These are phyloP conservation scores for Yamadazyma conglobata DNA, from an alignment of 1,139 yeast species.

Conservation along the genomic window DNA sequence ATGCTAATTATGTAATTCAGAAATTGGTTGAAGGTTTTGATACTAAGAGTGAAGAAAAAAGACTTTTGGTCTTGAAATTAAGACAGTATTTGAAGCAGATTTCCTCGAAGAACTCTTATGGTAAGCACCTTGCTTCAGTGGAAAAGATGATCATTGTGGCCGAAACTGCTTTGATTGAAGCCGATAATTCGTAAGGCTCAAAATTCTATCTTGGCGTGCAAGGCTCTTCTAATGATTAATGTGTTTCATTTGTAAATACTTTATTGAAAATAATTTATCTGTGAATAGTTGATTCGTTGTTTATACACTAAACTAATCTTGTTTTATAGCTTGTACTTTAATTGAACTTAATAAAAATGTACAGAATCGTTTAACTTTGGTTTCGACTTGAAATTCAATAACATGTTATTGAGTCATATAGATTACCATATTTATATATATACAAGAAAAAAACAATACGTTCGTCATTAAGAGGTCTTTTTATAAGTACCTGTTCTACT, in stretches of 20 bases:
- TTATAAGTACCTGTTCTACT: too few species aligned
- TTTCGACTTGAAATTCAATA: too few species aligned
- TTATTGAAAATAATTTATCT: constrained; percentile 5
- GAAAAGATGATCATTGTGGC: constrained; percentile 68
- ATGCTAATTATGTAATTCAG: constrained; percentile 95
- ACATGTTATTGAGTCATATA: too few species aligned
- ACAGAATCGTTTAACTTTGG: constrained; percentile 2
- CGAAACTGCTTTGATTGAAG: constrained; percentile 45
- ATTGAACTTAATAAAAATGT: constrained; percentile 4
- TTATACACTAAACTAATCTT: constrained; percentile 12
- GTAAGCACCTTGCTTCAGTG: constrained; percentile 84
- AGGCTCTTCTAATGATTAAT: constrained; percentile 2
- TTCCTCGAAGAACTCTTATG: constrained; percentile 54
- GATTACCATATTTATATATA: too few species aligned
- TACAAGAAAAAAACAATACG: too few species aligned
- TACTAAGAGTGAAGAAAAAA: constrained; percentile 66
- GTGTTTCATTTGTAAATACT: constrained; percentile 11
- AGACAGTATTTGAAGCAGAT: constrained; percentile 60
- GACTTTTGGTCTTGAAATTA: constrained; percentile 55
- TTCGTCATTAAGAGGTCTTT: too few species aligned
- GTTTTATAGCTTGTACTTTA: constrained; percentile 12
- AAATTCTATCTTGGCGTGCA: not conserved
- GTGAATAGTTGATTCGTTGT: constrained; percentile 14
- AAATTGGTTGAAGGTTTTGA: constrained; percentile 77
- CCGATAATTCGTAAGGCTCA: constrained; percentile 22